Conservation (phyloP, 257 asterid species). For the Salvia splendens region DNA sequence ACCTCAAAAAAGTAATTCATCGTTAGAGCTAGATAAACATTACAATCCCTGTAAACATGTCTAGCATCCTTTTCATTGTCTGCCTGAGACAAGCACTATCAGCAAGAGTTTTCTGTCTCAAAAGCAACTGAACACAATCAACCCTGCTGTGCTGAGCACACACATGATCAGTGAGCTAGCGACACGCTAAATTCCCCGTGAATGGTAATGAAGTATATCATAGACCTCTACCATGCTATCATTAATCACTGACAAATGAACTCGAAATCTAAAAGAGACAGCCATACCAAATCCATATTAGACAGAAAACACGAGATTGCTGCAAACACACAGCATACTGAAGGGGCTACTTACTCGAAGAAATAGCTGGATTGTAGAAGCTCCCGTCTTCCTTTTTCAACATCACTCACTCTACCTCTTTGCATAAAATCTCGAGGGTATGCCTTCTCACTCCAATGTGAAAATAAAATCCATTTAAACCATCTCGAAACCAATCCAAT, state of each 20-base stretch:
- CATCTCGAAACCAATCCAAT: conserved; percentile 12
- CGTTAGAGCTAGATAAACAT: not conserved
- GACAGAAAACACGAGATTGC: not conserved
- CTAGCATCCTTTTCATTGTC: not conserved
- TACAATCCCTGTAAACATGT: not conserved
- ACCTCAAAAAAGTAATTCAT: not conserved
- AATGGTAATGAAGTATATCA: no score
- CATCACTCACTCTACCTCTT: conserved; percentile 90
- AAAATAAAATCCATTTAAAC: conserved; percentile 6
- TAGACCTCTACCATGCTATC: not conserved
- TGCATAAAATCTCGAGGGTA: conserved; percentile 98
- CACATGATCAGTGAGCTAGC: not conserved
- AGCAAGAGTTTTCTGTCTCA: not conserved
- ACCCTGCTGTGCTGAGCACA: not conserved
- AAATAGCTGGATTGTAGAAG: conserved; percentile 66
- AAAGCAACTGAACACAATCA: conserved; percentile 1
- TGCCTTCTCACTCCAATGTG: conserved; percentile 73
- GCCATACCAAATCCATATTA: not conserved
- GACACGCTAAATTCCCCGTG: not conserved
- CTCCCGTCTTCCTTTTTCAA: conserved; percentile 85
- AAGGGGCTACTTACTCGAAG: conserved; percentile 59
- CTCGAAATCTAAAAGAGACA: not conserved
- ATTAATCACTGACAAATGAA: no score
- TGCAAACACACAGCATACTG: not conserved
- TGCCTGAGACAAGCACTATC: not conserved